Percentiles rank a stretch among this genome's conserved stretches.
Conservation (phyloP, 2,329 filamentous ascomycete species). For the Neopestalotiopsis sp. region DNA sequence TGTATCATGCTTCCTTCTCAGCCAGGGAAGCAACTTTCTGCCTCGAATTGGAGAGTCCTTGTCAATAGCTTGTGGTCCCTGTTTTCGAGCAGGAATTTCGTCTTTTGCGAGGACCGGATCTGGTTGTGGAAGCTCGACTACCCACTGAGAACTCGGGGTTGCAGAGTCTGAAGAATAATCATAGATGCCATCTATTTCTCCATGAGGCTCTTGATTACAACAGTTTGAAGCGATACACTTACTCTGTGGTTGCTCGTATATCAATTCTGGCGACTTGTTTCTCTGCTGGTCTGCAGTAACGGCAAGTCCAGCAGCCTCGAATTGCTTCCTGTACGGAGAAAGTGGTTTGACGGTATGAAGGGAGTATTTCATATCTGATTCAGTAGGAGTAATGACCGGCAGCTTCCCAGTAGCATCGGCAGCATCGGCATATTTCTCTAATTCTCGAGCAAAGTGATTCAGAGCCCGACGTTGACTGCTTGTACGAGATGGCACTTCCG, state of each 20-base stretch:
- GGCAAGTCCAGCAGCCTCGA: slow-evolving; percentile 59
- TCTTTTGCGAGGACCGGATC: slow-evolving; percentile 24
- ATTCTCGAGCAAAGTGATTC: slow-evolving; percentile 45
- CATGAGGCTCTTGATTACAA: not conserved
- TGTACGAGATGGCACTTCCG: slow-evolving; percentile 42
- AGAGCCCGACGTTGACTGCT: slow-evolving; percentile 50
- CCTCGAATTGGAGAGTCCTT: slow-evolving; percentile 23
- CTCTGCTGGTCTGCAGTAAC: slow-evolving; percentile 59
- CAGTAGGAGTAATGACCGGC: slow-evolving; percentile 45
- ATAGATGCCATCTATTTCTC: slow-evolving; percentile 23
- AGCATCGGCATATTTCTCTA: slow-evolving; percentile 47
- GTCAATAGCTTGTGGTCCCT: not conserved
- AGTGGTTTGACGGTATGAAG: slow-evolving; percentile 58
- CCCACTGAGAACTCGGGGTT: slow-evolving; percentile 28
- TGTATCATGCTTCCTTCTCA: slow-evolving; percentile 27
- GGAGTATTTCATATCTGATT: slow-evolving; percentile 47
- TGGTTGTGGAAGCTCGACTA: slow-evolving; percentile 31
- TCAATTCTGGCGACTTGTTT: slow-evolving; percentile 22
- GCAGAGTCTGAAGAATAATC: slow-evolving; percentile 23
- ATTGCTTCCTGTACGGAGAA: slow-evolving; percentile 59
- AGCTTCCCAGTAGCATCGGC: slow-evolving; percentile 43
- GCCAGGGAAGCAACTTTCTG: slow-evolving; percentile 32
- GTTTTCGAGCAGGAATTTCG: slow-evolving; percentile 19
- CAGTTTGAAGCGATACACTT: not conserved
- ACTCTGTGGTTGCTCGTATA: not conserved